These are phyloP conservation scores for Luffa acutangula DNA, from an alignment of 306 rosid species.

Conservation along the genomic window DNA sequence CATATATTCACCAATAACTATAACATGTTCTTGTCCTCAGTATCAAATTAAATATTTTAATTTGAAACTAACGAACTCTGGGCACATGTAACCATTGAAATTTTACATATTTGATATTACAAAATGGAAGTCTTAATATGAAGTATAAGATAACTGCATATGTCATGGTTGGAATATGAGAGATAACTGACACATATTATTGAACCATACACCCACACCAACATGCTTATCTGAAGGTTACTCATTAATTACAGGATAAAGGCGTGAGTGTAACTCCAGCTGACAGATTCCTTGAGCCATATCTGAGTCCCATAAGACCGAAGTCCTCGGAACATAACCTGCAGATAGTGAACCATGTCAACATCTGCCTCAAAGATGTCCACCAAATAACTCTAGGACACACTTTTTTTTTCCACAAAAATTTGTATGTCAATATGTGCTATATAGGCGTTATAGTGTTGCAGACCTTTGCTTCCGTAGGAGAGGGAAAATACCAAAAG, in stretches of 20 bases:
- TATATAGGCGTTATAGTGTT: constrained; percentile 13
- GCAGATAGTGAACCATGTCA: constrained; percentile 28
- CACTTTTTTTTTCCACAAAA: not conserved
- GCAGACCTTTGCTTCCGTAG: constrained; percentile 59
- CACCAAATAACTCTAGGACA: constrained; percentile 4
- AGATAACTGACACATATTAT: not conserved
- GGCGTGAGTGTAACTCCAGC: constrained; percentile 64
- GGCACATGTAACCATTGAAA: not conserved
- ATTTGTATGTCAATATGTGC: not conserved
- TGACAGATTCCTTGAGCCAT: constrained; percentile 70
- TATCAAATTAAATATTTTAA: not conserved
- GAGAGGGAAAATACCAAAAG: constrained; percentile 78
- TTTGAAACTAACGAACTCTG: not conserved
- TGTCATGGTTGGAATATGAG: not conserved
- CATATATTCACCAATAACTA: not conserved
- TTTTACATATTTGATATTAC: not conserved
- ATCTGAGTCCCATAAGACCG: constrained; percentile 82
- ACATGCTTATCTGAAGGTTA: constrained; percentile 2
- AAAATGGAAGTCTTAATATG: not conserved
- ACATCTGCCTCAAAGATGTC: constrained; percentile 12
- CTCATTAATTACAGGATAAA: constrained; percentile 34
- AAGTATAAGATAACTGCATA: not conserved
- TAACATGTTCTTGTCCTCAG: not conserved
- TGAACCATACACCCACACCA: constrained; percentile 1
- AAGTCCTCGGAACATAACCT: constrained; percentile 63